These are phyloP conservation scores for Letharia columbiana DNA, from an alignment of 495 filamentous ascomycete species.

Conservation along the genomic window DNA sequence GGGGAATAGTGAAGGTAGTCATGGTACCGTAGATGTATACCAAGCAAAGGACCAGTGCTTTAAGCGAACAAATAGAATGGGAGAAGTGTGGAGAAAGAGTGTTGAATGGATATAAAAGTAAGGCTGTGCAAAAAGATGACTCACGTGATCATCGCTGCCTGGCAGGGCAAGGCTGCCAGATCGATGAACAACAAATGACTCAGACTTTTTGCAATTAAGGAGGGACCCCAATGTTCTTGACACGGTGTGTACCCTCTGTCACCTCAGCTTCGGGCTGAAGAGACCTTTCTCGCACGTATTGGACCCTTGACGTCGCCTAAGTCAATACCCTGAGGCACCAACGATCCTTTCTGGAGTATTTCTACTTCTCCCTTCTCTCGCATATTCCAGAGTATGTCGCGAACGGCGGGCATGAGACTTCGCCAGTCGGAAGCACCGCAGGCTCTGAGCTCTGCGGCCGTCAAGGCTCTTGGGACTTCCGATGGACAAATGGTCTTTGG, in stretches of 20 bases:
- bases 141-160: neutral
- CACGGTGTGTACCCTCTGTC: neutral
- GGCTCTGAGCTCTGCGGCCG: constrained; percentile 27
- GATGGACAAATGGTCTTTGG: constrained; percentile 47
- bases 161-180: neutral
- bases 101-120: neutral
- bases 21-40: neutral
- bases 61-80: neutral
- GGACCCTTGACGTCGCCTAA: constrained; percentile 34
- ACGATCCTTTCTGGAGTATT: constrained; percentile 39
- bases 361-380: constrained; percentile 34
- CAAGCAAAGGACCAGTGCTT: neutral
- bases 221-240: neutral
- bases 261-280: neutral
- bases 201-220: neutral
- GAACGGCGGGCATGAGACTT: constrained; percentile 36
- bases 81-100: neutral
- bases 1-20: neutral
- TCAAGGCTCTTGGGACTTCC: constrained; percentile 38
- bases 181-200: neutral
- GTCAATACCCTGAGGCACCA: constrained; percentile 26
- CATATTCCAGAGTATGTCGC: constrained; percentile 32
- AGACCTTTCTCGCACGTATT: constrained; percentile 31
- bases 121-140: neutral
- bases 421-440: constrained; percentile 33